Evolutionary conservation across 2,329 filamentous ascomycete species (phyloP), one percentile per base, ranked within the genome.

Genomic region (Huntiella decipiens): DNA sequence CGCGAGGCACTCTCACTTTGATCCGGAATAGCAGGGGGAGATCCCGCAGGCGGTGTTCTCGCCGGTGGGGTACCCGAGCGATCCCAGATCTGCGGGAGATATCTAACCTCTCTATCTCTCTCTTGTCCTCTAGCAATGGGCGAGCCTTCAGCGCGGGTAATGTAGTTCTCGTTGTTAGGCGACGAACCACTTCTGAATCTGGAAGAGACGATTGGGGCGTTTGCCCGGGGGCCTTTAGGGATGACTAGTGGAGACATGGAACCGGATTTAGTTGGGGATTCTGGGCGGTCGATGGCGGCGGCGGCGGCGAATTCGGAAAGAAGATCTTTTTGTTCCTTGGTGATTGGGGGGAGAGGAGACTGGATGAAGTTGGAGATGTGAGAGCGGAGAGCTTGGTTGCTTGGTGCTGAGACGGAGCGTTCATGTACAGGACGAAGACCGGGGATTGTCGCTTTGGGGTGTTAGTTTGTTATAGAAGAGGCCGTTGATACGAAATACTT

Each of bases 371-470:
- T 39, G 35, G 43, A 15, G 35, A 49, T 49, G 47, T 46, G 47
- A 10, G 28, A 15, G 38, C 47, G 47, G 13, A 38, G 33, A 22
- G 31, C 8, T 15, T 38, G 38, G 15, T 17, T 42, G 5, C 68
- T 68, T 2, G 75, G 73, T n/a, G 73, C 71, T 56, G 73, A 78
- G 48, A 67, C 70, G 34, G 75, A 79, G 47, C 75, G 68, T 60
- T 79, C 76, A 53, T 79, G 74, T 19, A 79, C 59, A 32, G 76
- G 66, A 46, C 74, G 75, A 5, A 74, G 68, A 36, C 75, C 76
- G 32, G 77, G 77, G 52, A 81, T 78, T 22, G 77, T 80, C 51
- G 77, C 76, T 79, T 52, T 2, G 5, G 1, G 41, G 37, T 6
- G 35, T 45, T 43, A 46, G 38, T 10, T 13, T 13, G 16, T 12